Base-by-base conservation (phyloP, 2,329 filamentous ascomycete species). In the Cytospora schulzeri region DNA sequence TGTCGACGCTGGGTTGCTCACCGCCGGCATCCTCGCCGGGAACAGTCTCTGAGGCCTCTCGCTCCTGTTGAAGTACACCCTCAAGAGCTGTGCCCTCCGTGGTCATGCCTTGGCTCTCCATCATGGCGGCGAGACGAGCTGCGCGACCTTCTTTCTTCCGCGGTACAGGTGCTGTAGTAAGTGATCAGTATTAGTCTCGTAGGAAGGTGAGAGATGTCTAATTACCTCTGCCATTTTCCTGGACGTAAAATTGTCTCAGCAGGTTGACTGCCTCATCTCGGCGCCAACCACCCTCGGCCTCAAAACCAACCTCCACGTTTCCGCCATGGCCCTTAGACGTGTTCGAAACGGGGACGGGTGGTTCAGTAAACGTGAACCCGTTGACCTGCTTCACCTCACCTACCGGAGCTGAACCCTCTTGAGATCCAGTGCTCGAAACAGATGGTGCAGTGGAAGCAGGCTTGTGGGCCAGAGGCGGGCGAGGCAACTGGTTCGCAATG, bases 201-300 rank as follows among this genome's bases (percentile, higher is more conserved):
- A 2, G 19, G 51, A 3, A 7, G 24, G n/a, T n/a, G 22, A n/a
- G 19, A 11, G 22, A 7, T 17, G 26, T 12, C 22, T 19, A 72
- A 81, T 71, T 79, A 91, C 91, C 92, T 82, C 95, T 91, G 68
- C 91, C 92, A 77, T 99, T 99, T 77, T 99, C 93, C 77, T 99
- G 95, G 35, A 99, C 91, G 76, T 99, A 99, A 77, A 99, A 99
- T 65, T 94, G 88, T 68, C 96, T 85, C 69, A 99, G 82, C 69
- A 99, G 78, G 76, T 94, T 93, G 66, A 99, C 96, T 5, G 95
- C 94, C 73, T 98, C 94, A 72, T 97, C 91, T 55, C 92, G 87
- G 71, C 92, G 92, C 81, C 96, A 89, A 1, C 93, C 94, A 48
- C 93, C 92, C 74, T 93, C 89, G 63, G 92, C 92, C 54, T 90